Conservation (phyloP, 306 rosid species). For the Psophocarpus tetragonolobus region DNA sequence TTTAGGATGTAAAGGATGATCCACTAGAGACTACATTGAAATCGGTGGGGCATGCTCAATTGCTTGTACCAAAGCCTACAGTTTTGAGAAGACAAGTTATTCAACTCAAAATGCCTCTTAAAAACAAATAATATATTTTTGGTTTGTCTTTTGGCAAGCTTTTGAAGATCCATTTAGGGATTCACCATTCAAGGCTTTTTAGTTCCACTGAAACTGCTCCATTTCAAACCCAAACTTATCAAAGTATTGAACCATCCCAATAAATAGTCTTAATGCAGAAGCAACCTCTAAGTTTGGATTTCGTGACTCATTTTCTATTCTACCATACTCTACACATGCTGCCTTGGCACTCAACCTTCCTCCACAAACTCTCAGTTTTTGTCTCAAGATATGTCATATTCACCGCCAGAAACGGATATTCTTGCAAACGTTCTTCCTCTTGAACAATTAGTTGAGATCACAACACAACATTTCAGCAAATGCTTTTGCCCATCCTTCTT, state of each 20-base stretch:
- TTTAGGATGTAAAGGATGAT: slow-evolving; percentile 51
- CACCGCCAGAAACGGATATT: slow-evolving; percentile 59
- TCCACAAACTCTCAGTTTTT: slow-evolving; percentile 51
- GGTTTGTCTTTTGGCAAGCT: slow-evolving; percentile 48
- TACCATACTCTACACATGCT: slow-evolving; percentile 52
- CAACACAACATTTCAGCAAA: slow-evolving; percentile 51
- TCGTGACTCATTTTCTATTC: slow-evolving; percentile 66
- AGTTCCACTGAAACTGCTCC: slow-evolving; percentile 55
- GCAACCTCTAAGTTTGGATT: slow-evolving; percentile 51
- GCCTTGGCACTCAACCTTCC: slow-evolving; percentile 47
- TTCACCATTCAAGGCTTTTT: slow-evolving; percentile 78
- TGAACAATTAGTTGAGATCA: slow-evolving; percentile 54
- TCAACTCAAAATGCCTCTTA: slow-evolving; percentile 72
- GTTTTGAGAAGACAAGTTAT: slow-evolving; percentile 78
- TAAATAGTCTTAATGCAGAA: slow-evolving; percentile 42
- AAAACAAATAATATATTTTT: slow-evolving; percentile 40
- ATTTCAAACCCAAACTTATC: slow-evolving; percentile 52
- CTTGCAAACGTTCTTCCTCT: slow-evolving; percentile 89
- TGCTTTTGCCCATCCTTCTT: slow-evolving; percentile 44
- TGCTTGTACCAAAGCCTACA: slow-evolving; percentile 57
- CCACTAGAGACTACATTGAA: slow-evolving; percentile 64
- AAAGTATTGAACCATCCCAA: slow-evolving; percentile 46
- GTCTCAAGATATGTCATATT: slow-evolving; percentile 51
- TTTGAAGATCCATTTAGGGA: slow-evolving; percentile 95
- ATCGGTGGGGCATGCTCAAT: slow-evolving; percentile 51